These are phyloP conservation scores for Coniochaeta ligniaria DNA, from an alignment of 2,329 filamentous ascomycete genomes.

Conservation along the genomic window DNA sequence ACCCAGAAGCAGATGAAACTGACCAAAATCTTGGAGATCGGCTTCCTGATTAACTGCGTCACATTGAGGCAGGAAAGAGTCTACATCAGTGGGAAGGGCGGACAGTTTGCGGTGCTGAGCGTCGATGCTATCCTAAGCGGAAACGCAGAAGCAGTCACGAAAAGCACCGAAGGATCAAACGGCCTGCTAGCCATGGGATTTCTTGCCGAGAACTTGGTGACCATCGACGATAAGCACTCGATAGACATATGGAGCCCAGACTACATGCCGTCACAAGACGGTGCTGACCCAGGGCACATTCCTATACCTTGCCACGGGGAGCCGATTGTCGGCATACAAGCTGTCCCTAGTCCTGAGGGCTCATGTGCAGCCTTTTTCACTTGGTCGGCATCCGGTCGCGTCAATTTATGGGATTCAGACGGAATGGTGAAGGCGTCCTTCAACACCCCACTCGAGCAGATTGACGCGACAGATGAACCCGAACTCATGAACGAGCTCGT, in stretches of 20 bases:
- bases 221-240: slow-evolving; percentile 67
- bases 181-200: slow-evolving; percentile 63
- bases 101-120: slow-evolving; percentile 47
- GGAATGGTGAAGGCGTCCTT: slow-evolving; percentile 61
- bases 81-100: slow-evolving; percentile 63
- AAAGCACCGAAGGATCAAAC: slow-evolving; percentile 26
- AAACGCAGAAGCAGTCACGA: slow-evolving; percentile 29
- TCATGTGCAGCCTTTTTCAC: slow-evolving; percentile 73
- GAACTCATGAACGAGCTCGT: slow-evolving; percentile 52
- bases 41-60: slow-evolving; percentile 63
- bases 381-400: slow-evolving; percentile 74
- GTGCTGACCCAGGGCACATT: slow-evolving; percentile 34
- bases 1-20: slow-evolving; percentile 65
- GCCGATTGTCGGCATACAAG: slow-evolving; percentile 64
- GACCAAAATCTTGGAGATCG: slow-evolving; percentile 55
- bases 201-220: slow-evolving; percentile 59
- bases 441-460: slow-evolving; percentile 62
- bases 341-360: slow-evolving; percentile 52
- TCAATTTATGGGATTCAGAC: slow-evolving; percentile 75
- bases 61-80: slow-evolving; percentile 51
- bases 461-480: slow-evolving; percentile 38
- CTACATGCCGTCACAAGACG: slow-evolving; percentile 31
- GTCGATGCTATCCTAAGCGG: slow-evolving; percentile 40
- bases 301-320: slow-evolving; percentile 58
- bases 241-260: slow-evolving; percentile 60